Conservation (phyloP, 2,329 filamentous ascomycete species). For the Diaporthe batatas region DNA sequence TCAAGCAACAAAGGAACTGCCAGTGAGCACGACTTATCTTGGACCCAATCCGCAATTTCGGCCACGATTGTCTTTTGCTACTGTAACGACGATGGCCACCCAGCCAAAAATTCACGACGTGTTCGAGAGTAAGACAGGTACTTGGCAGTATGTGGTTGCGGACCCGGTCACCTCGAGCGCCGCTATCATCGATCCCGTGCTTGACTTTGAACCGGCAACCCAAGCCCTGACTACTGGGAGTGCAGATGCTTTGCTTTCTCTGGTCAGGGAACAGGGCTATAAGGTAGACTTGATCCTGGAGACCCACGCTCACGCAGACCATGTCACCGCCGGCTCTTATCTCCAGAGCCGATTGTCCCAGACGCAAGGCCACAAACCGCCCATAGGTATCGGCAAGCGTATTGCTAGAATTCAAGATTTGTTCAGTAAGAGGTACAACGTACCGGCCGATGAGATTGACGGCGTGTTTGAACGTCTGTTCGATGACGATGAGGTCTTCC, state of each 20-base stretch:
- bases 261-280: conserved; percentile 61
- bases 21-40: not conserved
- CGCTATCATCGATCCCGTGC: conserved; percentile 72
- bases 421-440: conserved; percentile 63
- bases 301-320: conserved; percentile 73
- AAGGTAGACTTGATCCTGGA: conserved; percentile 68
- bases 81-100: not conserved
- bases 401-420: conserved; percentile 64
- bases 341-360: conserved; percentile 61
- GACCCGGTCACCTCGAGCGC: conserved; percentile 63
- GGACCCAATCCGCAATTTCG: not conserved
- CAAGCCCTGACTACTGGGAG: conserved; percentile 60
- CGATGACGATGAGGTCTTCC: conserved; percentile 66
- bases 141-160: conserved; percentile 72
- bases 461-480: conserved; percentile 66
- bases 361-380: conserved; percentile 53
- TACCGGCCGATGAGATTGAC: conserved; percentile 58
- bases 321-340: conserved; percentile 71
- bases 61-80: not conserved
- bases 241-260: conserved; percentile 64
- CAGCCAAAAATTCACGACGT: conserved; percentile 55
- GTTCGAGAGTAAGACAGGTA: conserved; percentile 59
- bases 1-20: not conserved
- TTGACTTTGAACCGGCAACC: conserved; percentile 65
- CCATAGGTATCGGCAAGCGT: conserved; percentile 67